Evolutionary conservation across 2,329 filamentous ascomycete species (phyloP), one percentile per base, ranked within the genome.

Genomic region (Stemphylium vesicarium): DNA sequence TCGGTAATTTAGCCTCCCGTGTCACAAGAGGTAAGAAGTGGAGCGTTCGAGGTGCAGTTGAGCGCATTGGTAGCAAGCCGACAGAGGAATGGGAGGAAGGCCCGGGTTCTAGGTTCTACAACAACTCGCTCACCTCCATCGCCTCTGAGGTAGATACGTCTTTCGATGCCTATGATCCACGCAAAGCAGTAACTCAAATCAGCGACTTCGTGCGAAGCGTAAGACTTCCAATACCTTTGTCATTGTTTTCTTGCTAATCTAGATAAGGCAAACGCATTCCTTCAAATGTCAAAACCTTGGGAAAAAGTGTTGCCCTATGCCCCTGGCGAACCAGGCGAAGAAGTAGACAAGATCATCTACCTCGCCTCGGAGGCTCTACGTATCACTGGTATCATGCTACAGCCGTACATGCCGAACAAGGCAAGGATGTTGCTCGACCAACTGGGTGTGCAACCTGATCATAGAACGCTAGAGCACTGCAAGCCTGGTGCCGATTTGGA

Each of bases 391-490:
- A 96, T 99, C 64, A 80, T 98, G 41, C 79, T 99, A 39, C 93
- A 96, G 74, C 92, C 95, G 1, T 91, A 93, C 69, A 96, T 99
- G 84, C 95, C 95, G 0, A 81, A 79, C 36, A 96, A 96, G 75
- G 84, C 91, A 41, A 76, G 77, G 10, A 79, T 85, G 62, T 76
- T 97, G 29, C 83, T 99, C 0, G 89, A 96, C 71, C 84, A 88
- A 67, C 79, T 99, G 8, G 88, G 90, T 1, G 92, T 99, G 4
- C 77, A 80, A 3, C 72, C 79, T 8, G 80, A 84, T 9, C 84
- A 83, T 47, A 83, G 94, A 52, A 83, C 79, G 0, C 84, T 92
- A 56, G 78, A 82, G 15, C 83, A 86, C 70, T 88, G 91, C 4
- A 71, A 63, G 22, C 77, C 87, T 24, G 86, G 86, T 1, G 80